Conservation (phyloP, 208 protist genomes). For the Leishmania gerbilli region DNA sequence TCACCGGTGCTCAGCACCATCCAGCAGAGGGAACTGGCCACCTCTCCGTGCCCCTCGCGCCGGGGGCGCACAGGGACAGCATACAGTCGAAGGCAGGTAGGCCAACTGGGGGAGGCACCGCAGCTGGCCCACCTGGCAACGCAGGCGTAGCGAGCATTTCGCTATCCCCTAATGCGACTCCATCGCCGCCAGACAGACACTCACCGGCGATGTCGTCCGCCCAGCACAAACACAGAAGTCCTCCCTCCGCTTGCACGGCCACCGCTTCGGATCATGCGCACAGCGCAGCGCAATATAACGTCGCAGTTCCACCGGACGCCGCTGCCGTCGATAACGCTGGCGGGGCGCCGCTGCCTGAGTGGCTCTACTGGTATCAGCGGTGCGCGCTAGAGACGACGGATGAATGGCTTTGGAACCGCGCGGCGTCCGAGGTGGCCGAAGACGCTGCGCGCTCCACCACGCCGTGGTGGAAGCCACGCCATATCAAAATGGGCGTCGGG, state of each 20-base stretch:
- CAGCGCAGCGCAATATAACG: background rate
- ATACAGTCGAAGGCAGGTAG: background rate
- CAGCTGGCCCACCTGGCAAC: background rate
- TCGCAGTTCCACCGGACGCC: background rate
- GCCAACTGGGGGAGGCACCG: background rate
- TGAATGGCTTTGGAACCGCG: slow-evolving; percentile 34
- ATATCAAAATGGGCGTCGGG: slow-evolving; percentile 66
- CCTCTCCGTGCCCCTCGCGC: background rate
- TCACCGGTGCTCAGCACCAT: background rate
- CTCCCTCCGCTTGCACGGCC: background rate
- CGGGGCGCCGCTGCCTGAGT: slow-evolving; percentile 5
- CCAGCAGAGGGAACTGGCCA: background rate
- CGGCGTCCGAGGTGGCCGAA: slow-evolving; percentile 18
- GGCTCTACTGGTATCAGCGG: slow-evolving; percentile 31
- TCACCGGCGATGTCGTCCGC: background rate
- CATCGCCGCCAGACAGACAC: background rate
- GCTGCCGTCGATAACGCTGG: background rate
- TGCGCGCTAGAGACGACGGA: slow-evolving; percentile 30
- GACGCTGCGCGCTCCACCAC: slow-evolving; percentile 14
- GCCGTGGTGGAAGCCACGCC: slow-evolving; percentile 47
- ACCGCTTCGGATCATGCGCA: background rate
- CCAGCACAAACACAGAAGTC: background rate
- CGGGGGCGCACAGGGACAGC: background rate
- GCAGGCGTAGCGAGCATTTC: background rate
- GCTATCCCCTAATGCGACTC: background rate